Evolutionary conservation across 2,329 filamentous ascomycete genomes (phyloP), one percentile per base, ranked within the genome.

Genomic region (Phoma sp.): DNA sequence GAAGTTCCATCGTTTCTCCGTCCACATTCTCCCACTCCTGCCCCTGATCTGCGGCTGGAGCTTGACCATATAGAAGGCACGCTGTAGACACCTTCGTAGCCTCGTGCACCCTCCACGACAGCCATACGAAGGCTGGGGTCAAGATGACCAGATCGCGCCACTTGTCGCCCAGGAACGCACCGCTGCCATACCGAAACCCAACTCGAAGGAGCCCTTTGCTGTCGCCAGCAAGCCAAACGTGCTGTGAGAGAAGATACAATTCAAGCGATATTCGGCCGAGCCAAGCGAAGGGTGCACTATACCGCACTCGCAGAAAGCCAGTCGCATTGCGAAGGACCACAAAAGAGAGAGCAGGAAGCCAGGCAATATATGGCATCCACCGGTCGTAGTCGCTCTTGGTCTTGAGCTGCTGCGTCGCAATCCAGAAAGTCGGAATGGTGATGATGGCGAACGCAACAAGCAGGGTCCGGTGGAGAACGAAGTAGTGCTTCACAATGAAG

Each of bases 151-250:
- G 59, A 57, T 82, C 78, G 17, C 69, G 55, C 68, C 67, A 71
- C 39, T 68, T 69, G 55, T 71, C 69, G 9, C 62, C 58, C 39
- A 58, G 32, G 19, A 73, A 50, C 4, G 57, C 69, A 4, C 62
- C 62, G 35, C 68, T 67, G 19, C 63, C 58, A 47, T 67, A 53
- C 57, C 75, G 61, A 62, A 68, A 48, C 54, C 78, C 63, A 63
- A 64, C 58, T 48, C 77, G 64, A 7, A 88, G 76, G 4, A 83
- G 61, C 0, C 82, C 83, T 29, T 78, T 81, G 2, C 82, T 82
- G 62, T 88, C 84, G 2, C 80, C 83, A 2, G 84, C 84, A 8
- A 88, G 79, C 80, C 84, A 86, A 48, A 87, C 77, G 67, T 89
- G 86, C 65, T 82, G 82, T 60, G 87, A 84, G 33, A 88, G 73